These are phyloP conservation scores for Craterostigma plantagineum DNA, from an alignment of 257 asterid genomes.

Conservation along the genomic window DNA sequence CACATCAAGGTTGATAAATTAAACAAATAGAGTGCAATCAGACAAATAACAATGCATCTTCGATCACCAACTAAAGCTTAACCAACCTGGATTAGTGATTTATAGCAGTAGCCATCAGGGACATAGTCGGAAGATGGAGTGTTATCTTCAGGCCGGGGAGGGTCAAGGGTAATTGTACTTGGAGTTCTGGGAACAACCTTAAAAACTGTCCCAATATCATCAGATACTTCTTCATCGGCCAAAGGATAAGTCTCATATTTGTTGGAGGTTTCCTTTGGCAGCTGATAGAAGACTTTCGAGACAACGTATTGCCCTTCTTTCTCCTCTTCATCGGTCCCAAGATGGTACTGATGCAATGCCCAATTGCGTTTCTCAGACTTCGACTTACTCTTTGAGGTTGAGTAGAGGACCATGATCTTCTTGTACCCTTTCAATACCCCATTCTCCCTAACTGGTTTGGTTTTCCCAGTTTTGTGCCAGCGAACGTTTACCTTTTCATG, in stretches of 20 bases:
- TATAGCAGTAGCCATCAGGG: slow-evolving; percentile 11
- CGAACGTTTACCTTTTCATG: slow-evolving; percentile 28
- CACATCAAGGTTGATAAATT: too few relatives aligned
- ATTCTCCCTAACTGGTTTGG: slow-evolving; percentile 38
- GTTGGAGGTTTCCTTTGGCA: slow-evolving; percentile 26
- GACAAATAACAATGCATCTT: too few relatives aligned
- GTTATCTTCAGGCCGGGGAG: slow-evolving; percentile 35
- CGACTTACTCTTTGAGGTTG: slow-evolving; percentile 26
- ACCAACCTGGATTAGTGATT: slow-evolving; percentile 32
- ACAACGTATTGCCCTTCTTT: slow-evolving; percentile 58
- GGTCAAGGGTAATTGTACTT: slow-evolving; percentile 34
- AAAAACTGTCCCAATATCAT: slow-evolving; percentile 13
- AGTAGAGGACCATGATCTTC: slow-evolving; percentile 83
- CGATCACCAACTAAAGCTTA: not conserved
- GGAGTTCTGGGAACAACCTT: slow-evolving; percentile 60
- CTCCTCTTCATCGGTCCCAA: slow-evolving; percentile 59
- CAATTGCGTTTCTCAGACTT: slow-evolving; percentile 58
- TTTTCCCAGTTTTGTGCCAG: slow-evolving; percentile 93
- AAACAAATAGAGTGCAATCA: too few relatives aligned
- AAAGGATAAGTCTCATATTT: slow-evolving; percentile 11
- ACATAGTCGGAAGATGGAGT: slow-evolving; percentile 32
- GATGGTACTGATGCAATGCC: slow-evolving; percentile 93
- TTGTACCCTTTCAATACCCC: slow-evolving; percentile 58
- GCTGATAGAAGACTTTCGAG: slow-evolving; percentile 60
- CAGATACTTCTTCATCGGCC: slow-evolving; percentile 19